A percentile compares a stretch with the other conserved stretches of the same genome.
phyloP scores from a whole-genome alignment of 352 stramenopile genomes.

The Phytophthora fragariaefolia region DNA sequence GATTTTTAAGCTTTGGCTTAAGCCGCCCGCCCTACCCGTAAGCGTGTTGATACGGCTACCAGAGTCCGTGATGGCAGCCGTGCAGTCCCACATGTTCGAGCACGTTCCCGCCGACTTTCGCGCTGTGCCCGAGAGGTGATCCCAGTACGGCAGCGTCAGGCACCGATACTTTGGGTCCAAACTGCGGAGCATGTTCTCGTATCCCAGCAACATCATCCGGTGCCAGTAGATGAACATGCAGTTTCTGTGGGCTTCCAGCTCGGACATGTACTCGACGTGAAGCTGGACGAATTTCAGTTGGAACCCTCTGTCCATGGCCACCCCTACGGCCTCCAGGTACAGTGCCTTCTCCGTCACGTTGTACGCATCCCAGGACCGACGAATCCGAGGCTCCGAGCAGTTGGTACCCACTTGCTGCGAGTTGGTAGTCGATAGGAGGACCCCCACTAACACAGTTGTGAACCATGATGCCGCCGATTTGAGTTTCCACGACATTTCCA shows the following conservation, averaged over 20 bases:
- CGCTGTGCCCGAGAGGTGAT: constrained; percentile 46
- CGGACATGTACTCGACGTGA: constrained; percentile 49
- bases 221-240: constrained; percentile 84
- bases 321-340: constrained; percentile 43
- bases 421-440: too few species aligned
- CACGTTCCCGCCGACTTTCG: constrained; percentile 31
- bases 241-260: constrained; percentile 54
- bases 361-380: constrained; percentile 54
- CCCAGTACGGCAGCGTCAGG: constrained; percentile 71
- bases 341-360: constrained; percentile 39
- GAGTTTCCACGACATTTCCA: too few species aligned
- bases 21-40: too few species aligned
- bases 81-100: constrained; percentile 42
- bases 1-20: constrained; percentile 22
- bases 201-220: constrained; percentile 61
- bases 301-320: constrained; percentile 49
- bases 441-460: too few species aligned
- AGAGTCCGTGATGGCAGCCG: constrained; percentile 43
- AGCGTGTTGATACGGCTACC: constrained; percentile 3
- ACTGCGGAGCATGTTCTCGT: constrained; percentile 75
- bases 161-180: constrained; percentile 47
- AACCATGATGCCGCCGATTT: too few species aligned
- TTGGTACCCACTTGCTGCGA: constrained; percentile 32
- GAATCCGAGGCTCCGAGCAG: constrained; percentile 43
- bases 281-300: constrained; percentile 68